Conservation (phyloP, 768 basidiomycete species). For the Podaxis sp. region DNA sequence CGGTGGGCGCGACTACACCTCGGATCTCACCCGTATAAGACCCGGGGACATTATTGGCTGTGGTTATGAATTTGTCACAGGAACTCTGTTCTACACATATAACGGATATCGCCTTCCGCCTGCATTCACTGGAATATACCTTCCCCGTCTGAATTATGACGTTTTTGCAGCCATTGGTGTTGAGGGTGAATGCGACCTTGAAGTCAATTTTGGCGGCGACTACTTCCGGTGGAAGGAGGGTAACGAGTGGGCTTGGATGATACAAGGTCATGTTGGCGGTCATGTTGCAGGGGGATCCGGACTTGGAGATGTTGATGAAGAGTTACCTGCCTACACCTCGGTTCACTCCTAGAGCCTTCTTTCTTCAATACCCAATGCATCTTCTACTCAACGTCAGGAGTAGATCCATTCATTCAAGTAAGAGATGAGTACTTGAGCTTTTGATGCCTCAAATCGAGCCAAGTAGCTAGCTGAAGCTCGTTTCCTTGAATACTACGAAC, state of each 20-base stretch:
- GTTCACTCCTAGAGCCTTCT: background rate
- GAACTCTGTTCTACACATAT: constrained; percentile 61
- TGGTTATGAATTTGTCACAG: constrained; percentile 56
- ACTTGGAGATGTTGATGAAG: constrained; percentile 36
- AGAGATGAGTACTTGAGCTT: too few species aligned
- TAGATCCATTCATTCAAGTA: too few species aligned
- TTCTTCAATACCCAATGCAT: background rate
- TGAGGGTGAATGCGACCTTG: constrained; percentile 48
- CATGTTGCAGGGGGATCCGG: constrained; percentile 26
- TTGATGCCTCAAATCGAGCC: too few species aligned
- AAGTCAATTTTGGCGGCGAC: constrained; percentile 68
- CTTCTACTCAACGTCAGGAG: background rate
- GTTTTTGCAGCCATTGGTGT: constrained; percentile 68
- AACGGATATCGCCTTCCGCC: constrained; percentile 54
- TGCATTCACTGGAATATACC: constrained; percentile 60
- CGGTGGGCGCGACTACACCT: constrained; percentile 58
- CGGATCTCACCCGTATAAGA: constrained; percentile 27
- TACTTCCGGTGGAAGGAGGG: constrained; percentile 60
- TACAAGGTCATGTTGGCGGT: constrained; percentile 60
- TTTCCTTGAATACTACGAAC: too few species aligned
- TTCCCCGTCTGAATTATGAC: constrained; percentile 49
- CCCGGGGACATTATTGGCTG: constrained; percentile 59
- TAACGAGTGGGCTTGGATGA: constrained; percentile 64
- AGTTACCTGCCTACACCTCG: constrained; percentile 40
- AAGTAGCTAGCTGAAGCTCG: too few species aligned